Percentiles rank a stretch among this genome's conserved stretches.
Evolutionary conservation across 441 rosid species (phyloP).

Genomic region (Metrosideros polymorpha): DNA sequence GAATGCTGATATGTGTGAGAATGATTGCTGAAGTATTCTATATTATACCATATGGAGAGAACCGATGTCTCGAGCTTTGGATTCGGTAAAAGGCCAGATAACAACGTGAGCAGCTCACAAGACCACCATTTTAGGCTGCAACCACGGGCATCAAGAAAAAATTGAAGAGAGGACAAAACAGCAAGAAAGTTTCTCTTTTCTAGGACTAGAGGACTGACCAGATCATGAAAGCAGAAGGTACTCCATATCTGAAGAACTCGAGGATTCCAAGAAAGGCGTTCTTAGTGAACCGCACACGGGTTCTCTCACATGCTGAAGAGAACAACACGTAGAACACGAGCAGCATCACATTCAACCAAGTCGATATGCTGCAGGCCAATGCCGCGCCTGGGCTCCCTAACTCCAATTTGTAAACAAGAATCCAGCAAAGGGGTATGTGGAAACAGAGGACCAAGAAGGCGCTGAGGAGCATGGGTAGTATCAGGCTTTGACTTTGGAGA

Average conservation of each 20-base stretch:
- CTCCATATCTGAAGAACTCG: slow-evolving; percentile 30
- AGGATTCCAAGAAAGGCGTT: slow-evolving; percentile 22
- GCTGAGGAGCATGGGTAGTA: slow-evolving; percentile 32
- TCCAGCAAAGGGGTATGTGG: slow-evolving; percentile 36
- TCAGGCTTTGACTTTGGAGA: slow-evolving; percentile 42
- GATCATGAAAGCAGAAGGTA: slow-evolving; percentile 56
- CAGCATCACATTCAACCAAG: slow-evolving; percentile 39
- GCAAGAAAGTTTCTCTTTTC: background rate
- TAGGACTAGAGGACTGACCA: slow-evolving; percentile 23
- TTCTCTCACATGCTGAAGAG: slow-evolving; percentile 27
- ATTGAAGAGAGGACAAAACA: background rate
- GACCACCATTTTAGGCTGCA: slow-evolving; percentile 68
- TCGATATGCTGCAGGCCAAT: slow-evolving; percentile 26
- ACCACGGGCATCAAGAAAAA: background rate
- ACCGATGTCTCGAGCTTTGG: slow-evolving; percentile 54
- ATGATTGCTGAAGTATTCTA: background rate
- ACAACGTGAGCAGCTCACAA: slow-evolving; percentile 30
- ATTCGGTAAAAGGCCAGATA: slow-evolving; percentile 43
- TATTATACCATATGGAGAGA: slow-evolving; percentile 43
- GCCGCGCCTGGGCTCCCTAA: slow-evolving; percentile 41
- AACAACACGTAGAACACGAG: slow-evolving; percentile 30
- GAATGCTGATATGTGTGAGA: background rate
- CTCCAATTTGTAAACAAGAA: slow-evolving; percentile 24
- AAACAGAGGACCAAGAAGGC: slow-evolving; percentile 22
- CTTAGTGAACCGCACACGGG: slow-evolving; percentile 12